A percentile compares a stretch with the other conserved stretches of the same genome.
These are phyloP conservation scores for Penicillium sp. DNA, from an alignment of 2,329 filamentous ascomycete genomes.

Conservation along the genomic window DNA sequence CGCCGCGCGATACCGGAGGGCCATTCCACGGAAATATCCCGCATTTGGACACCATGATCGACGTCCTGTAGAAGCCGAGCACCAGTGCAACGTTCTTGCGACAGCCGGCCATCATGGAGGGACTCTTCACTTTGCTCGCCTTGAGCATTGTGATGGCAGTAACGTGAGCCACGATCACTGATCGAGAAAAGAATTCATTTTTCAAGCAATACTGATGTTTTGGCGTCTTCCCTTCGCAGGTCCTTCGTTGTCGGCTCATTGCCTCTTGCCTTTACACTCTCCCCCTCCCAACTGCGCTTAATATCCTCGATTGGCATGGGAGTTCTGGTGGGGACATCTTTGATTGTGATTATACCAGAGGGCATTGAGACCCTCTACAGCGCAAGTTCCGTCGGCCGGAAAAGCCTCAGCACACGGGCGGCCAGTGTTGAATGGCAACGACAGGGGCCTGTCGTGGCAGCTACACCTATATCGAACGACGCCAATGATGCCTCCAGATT, in stretches of 20 bases:
- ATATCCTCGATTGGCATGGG: conserved; percentile 92
- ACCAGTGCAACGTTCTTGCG: conserved; percentile 24
- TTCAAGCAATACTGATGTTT: background rate
- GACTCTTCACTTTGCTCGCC: conserved; percentile 62
- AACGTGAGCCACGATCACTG: conserved; percentile 49
- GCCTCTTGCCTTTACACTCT: conserved; percentile 83
- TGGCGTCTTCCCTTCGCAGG: conserved; percentile 47
- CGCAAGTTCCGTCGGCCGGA: conserved; percentile 41
- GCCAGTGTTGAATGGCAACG: conserved; percentile 31
- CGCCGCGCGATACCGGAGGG: too few relatives aligned
- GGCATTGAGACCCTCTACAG: conserved; percentile 86
- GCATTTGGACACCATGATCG: conserved; percentile 31
- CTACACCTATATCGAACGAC: conserved; percentile 8
- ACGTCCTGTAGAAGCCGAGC: conserved; percentile 26
- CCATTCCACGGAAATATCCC: too few relatives aligned
- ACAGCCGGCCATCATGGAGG: conserved; percentile 54
- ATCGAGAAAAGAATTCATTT: background rate
- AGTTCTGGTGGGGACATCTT: conserved; percentile 86
- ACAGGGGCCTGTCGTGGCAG: conserved; percentile 19
- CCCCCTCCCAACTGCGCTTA: conserved; percentile 78
- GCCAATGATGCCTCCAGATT: background rate
- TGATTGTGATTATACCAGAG: conserved; percentile 97
- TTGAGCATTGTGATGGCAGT: conserved; percentile 64
- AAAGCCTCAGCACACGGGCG: conserved; percentile 31
- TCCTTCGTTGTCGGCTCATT: conserved; percentile 92